Evolutionary conservation across 352 stramenopile species (phyloP).

Genomic region (Phytophthora foliorum): DNA sequence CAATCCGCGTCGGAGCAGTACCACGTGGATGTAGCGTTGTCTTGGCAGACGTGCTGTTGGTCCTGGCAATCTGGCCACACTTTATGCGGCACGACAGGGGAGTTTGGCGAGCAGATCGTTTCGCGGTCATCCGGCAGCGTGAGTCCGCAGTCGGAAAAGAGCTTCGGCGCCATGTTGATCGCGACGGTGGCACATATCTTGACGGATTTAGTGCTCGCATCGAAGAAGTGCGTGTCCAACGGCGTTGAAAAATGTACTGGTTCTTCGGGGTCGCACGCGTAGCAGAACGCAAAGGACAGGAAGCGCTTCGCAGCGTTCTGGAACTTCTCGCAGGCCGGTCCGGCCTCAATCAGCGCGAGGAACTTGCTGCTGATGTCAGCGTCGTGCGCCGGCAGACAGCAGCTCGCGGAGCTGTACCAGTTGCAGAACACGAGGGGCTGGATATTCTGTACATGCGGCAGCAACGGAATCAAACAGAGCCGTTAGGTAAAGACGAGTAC

Average conservation of each 20-base stretch:
- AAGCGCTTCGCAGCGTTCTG: constrained; percentile 74
- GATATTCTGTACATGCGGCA: constrained; percentile 51
- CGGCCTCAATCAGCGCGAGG: constrained; percentile 67
- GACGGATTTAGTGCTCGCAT: constrained; percentile 51
- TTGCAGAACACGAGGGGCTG: constrained; percentile 82
- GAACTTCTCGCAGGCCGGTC: constrained; percentile 74
- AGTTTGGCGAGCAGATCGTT: constrained; percentile 69
- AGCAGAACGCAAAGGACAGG: constrained; percentile 55
- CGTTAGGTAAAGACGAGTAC: constrained; percentile 12
- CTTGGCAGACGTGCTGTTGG: constrained; percentile 64
- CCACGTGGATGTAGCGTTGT: constrained; percentile 50
- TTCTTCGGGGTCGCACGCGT: constrained; percentile 54
- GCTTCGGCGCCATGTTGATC: constrained; percentile 49
- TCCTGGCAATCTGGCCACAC: constrained; percentile 71
- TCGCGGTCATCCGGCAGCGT: constrained; percentile 66
- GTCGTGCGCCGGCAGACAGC: constrained; percentile 76
- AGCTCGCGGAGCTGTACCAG: constrained; percentile 71
- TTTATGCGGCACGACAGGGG: constrained; percentile 59
- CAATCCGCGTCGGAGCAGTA: constrained; percentile 65
- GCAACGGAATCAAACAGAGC: constrained; percentile 4
- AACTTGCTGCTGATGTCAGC: constrained; percentile 71
- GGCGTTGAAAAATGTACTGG: constrained; percentile 51
- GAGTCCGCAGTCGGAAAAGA: constrained; percentile 76
- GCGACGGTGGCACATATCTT: constrained; percentile 77
- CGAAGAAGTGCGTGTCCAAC: constrained; percentile 69